Conservation (phyloP, 2,329 filamentous ascomycete genomes). For the Neopestalotiopsis sp. region DNA sequence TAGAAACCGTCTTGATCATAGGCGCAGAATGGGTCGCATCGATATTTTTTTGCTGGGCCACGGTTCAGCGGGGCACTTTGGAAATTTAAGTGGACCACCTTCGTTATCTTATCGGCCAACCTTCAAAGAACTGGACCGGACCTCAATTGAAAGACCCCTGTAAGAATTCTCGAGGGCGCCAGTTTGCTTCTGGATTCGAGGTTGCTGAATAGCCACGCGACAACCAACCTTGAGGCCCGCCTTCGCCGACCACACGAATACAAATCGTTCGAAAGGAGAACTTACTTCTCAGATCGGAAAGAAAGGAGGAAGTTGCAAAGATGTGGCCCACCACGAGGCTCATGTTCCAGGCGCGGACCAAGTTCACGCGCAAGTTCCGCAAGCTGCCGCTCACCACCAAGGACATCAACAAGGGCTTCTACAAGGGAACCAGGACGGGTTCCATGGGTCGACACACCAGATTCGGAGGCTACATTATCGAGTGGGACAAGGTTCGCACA, state of each 20-base stretch:
- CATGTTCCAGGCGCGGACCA: conserved; percentile 47
- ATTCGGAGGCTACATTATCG: conserved; percentile 82
- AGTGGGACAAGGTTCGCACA: conserved; percentile 88
- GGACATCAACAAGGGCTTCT: conserved; percentile 90
- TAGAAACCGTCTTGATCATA: not conserved
- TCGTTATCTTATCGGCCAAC: conserved; percentile 8
- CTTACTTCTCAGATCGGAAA: not conserved
- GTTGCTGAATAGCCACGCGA: not conserved
- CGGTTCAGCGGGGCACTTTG: conserved; percentile 11
- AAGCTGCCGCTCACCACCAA: conserved; percentile 89
- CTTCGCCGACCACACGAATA: not conserved
- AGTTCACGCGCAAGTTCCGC: conserved; percentile 68
- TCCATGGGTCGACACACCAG: conserved; percentile 86
- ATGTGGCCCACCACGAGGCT: conserved; percentile 67
- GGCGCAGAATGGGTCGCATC: conserved; percentile 25
- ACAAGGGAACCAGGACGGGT: conserved; percentile 93
- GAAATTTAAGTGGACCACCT: conserved; percentile 5
- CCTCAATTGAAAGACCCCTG: not conserved
- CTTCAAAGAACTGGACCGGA: not conserved
- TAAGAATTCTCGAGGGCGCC: conserved; percentile 15
- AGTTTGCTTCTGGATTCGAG: not conserved
- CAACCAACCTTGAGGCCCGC: not conserved
- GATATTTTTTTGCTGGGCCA: conserved; percentile 31
- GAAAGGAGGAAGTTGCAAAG: conserved; percentile 28
- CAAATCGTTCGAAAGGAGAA: no score